phyloP scores from a whole-genome alignment of 495 filamentous ascomycete species.

The Aspergillus taichungensis region DNA sequence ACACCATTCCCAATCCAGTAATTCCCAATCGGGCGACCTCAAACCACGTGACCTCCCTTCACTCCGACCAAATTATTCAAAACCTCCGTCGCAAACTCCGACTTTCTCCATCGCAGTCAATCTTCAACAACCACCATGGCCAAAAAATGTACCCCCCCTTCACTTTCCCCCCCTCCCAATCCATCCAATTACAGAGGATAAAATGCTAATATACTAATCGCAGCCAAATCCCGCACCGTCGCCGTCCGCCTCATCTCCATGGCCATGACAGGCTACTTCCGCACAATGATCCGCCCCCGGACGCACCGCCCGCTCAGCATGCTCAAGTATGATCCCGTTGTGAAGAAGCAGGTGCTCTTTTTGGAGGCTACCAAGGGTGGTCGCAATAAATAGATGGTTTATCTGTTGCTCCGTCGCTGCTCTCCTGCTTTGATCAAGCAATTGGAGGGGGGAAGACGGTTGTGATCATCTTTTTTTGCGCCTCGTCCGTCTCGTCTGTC shows the following conservation, averaged over 20 bases:
- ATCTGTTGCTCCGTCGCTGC: not conserved
- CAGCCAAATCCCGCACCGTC: slow-evolving; percentile 88
- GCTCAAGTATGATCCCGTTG: slow-evolving; percentile 98
- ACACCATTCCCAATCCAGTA: too few relatives aligned
- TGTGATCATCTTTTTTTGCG: too few relatives aligned
- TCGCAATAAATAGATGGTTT: slow-evolving; percentile 23
- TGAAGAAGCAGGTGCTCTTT: slow-evolving; percentile 91
- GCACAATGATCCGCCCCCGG: slow-evolving; percentile 77
- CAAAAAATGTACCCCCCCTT: too few relatives aligned
- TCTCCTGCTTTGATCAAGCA: not conserved
- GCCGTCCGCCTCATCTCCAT: slow-evolving; percentile 93
- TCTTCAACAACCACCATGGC: too few relatives aligned
- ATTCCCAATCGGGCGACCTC: too few relatives aligned
- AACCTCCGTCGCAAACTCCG: too few relatives aligned
- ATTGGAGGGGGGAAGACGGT: not conserved
- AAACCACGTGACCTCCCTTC: too few relatives aligned
- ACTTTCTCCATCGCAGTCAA: too few relatives aligned
- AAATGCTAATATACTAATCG: not conserved
- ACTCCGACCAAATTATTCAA: too few relatives aligned
- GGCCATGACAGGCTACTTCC: slow-evolving; percentile 97
- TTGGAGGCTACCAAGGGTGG: slow-evolving; percentile 74
- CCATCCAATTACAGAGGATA: not conserved
- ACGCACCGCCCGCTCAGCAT: slow-evolving; percentile 78
- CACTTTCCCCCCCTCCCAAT: not conserved
- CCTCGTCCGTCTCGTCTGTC: too few relatives aligned